Conservation (phyloP, 768 basidiomycete species). For the Psilocybe subaeruginosa region DNA sequence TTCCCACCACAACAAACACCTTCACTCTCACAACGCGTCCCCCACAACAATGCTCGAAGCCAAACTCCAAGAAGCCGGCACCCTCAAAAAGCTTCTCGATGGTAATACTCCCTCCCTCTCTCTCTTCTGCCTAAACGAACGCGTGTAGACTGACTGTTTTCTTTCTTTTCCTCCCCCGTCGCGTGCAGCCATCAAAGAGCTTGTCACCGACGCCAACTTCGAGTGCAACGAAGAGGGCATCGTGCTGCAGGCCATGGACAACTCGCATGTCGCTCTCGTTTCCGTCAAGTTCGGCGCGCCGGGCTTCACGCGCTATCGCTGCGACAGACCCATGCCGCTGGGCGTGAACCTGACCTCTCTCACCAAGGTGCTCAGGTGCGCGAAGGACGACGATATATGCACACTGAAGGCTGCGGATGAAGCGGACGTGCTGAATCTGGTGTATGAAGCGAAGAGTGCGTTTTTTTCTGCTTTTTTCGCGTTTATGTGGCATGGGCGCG, state of each 20-base stretch:
- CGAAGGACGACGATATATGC: conserved; percentile 85
- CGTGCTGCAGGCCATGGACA: conserved; percentile 98
- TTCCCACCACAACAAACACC: background rate
- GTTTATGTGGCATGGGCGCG: background rate
- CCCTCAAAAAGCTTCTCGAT: conserved; percentile 92
- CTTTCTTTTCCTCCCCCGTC: conserved; percentile 3
- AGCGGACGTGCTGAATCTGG: conserved; percentile 83
- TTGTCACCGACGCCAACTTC: conserved; percentile 97
- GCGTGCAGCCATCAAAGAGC: conserved; percentile 88
- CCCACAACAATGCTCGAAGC: conserved; percentile 85
- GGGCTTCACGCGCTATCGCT: conserved; percentile 45
- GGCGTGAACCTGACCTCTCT: conserved; percentile 87
- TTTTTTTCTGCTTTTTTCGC: conserved; percentile 14
- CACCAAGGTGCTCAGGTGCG: conserved; percentile 96
- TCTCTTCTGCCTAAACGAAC: no score
- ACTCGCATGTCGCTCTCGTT: conserved; percentile 98
- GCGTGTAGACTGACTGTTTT: background rate
- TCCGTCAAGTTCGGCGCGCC: conserved; percentile 46
- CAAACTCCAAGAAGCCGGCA: conserved; percentile 82
- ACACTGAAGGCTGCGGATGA: conserved; percentile 92
- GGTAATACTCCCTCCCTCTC: conserved; percentile 42
- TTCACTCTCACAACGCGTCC: conserved; percentile 12
- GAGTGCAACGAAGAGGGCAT: conserved; percentile 97
- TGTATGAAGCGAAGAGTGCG: conserved; percentile 90
- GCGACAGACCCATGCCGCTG: conserved; percentile 92